These are phyloP conservation scores for Rhododendron kiyosumense DNA, from an alignment of 148 eudicot genomes.

Conservation along the genomic window DNA sequence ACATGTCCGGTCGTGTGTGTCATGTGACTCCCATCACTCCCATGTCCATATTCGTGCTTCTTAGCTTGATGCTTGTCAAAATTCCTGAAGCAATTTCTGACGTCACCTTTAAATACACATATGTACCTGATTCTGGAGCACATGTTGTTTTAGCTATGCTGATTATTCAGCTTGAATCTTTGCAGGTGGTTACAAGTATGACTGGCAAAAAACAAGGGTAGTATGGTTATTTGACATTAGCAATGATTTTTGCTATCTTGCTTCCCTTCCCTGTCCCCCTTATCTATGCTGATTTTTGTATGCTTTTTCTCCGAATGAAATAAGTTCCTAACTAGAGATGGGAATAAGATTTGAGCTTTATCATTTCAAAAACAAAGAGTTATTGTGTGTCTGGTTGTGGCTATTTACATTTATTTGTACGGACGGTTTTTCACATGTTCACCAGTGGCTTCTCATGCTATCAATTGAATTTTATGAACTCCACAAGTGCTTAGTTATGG, in stretches of 20 bases:
- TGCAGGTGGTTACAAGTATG: slow-evolving; percentile 84
- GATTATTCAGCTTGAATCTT: slow-evolving; percentile 2
- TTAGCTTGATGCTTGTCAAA: not conserved
- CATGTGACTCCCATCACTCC: not conserved
- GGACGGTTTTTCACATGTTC: not conserved
- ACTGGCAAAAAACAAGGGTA: slow-evolving; percentile 55
- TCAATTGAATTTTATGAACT: not conserved
- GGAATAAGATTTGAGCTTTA: slow-evolving; percentile 13
- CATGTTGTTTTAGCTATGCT: not conserved
- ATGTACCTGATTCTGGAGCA: not conserved
- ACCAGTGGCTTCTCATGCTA: not conserved
- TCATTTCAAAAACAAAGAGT: not conserved
- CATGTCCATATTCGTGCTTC: not conserved
- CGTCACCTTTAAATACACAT: not conserved
- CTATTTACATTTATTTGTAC: not conserved
- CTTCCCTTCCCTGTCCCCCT: not conserved
- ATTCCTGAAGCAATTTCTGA: not conserved
- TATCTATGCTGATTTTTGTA: not conserved
- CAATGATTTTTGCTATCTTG: not conserved
- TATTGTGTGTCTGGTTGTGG: not conserved
- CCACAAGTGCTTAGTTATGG: not conserved
- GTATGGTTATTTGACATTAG: slow-evolving; percentile 15
- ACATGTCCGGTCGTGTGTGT: not conserved
- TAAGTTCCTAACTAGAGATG: slow-evolving; percentile 6
- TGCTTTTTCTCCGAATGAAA: not conserved